phyloP scores from a whole-genome alignment of 2,329 filamentous ascomycete species.

The Colletotrichum sp. region DNA sequence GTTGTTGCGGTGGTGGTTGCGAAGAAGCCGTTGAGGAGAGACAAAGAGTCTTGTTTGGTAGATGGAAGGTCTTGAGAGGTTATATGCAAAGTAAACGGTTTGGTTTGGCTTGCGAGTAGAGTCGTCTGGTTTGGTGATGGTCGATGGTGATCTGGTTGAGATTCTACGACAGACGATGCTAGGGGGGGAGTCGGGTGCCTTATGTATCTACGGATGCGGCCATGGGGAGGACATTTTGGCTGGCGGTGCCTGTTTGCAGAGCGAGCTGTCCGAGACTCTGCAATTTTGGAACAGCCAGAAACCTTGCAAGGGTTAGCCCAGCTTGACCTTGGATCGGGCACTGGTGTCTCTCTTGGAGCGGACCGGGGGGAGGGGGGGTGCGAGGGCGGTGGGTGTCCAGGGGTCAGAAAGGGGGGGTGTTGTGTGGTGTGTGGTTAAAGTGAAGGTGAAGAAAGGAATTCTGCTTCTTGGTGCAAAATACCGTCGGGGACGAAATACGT shows the following conservation, averaged over 20 bases:
- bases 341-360: slow-evolving; percentile 6
- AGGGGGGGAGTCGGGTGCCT: slow-evolving; percentile 20
- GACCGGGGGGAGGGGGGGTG: background rate
- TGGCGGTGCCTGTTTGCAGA: slow-evolving; percentile 22
- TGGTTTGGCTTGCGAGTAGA: background rate
- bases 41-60: slow-evolving; percentile 7
- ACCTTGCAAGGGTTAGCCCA: slow-evolving; percentile 21
- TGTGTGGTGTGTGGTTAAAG: background rate
- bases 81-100: slow-evolving; percentile 10
- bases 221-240: slow-evolving; percentile 7
- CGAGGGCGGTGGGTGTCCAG: background rate
- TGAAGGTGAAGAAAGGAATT: slow-evolving; percentile 20
- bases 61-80: background rate
- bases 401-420: background rate
- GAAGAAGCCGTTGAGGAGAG: background rate
- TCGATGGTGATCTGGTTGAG: slow-evolving; percentile 2
- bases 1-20: background rate
- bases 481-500: background rate
- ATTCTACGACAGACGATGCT: background rate
- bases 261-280: slow-evolving; percentile 18
- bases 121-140: slow-evolving; percentile 6
- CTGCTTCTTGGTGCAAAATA: background rate
- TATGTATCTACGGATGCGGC: slow-evolving; percentile 23
- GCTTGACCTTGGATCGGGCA: slow-evolving; percentile 21
- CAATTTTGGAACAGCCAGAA: slow-evolving; percentile 22